Base-by-base conservation (phyloP, 352 stramenopile genomes). In the Nothophytophthora sp. region DNA sequence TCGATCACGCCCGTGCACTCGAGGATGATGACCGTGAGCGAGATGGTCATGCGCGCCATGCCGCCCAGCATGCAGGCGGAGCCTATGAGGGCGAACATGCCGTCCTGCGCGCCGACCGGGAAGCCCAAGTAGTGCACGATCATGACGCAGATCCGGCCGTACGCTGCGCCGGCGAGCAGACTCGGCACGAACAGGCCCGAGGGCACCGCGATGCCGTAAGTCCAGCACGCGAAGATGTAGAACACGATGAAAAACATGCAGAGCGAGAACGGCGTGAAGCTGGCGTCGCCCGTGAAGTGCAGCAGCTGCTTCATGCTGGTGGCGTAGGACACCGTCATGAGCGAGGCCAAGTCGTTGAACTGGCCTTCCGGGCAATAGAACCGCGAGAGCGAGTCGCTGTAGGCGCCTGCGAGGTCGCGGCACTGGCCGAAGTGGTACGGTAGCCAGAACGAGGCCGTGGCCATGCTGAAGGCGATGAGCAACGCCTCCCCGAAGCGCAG, bases 11-110 rank as follows among this genome's bases (percentile, higher is more conserved):
- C 96, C n/a, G 97, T 99, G 40, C 95, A 97, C 65, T 99, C 97
- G 15, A 99, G 76, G 37, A 99, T 90, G 51, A 99, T 99, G 29
- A 99, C 97, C 0, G 96, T 99, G 3, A 99, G 74, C 9, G 90
- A 98, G 40, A 99, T 99, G 5, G 96, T 99, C 97, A 99, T 99
- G 12, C 97, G 82, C 13, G 96, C 88, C 86, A 99, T 98, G 12
- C 97, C 81, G 24, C 96, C 96, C 18, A 99, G 83, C 50, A 99
- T 96, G 35, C 83, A 96, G 1, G 94, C 96, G 8, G 96, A 90
- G 20, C 96, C 97, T 55, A 99, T 98, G 12, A 99, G 74, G 13
- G 96, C 94, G 58, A 99, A 99, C 60, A 98, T 99, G 12, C 93
- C 90, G 35, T 90, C 81, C 24, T 80, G 82, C 4, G 84, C 84